Percentiles rank a stretch among this genome's conserved stretches.
Conservation (phyloP, 352 stramenopile species). For the Globisporangium perplexum region DNA sequence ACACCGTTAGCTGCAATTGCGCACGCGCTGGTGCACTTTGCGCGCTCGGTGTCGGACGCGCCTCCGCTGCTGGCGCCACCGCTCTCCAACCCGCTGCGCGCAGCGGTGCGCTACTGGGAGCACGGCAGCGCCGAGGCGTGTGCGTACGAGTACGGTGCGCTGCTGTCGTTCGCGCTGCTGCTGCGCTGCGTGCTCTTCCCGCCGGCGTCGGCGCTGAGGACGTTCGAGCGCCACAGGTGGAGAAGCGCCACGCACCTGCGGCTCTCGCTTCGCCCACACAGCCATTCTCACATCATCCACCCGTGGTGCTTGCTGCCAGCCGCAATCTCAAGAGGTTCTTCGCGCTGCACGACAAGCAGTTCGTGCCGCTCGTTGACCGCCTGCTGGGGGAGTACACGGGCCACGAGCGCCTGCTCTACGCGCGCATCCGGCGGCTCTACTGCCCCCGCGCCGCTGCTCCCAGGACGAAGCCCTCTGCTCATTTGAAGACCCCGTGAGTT, state of each 20-base stretch:
- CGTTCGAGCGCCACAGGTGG: slow-evolving; percentile 29
- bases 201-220: slow-evolving; percentile 26
- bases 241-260: too few species aligned
- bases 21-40: slow-evolving; percentile 12
- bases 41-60: slow-evolving; percentile 1
- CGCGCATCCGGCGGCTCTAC: slow-evolving; percentile 40
- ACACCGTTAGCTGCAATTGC: background rate
- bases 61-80: slow-evolving; percentile 7
- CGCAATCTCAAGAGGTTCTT: slow-evolving; percentile 41
- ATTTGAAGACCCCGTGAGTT: slow-evolving; percentile 5
- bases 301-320: slow-evolving; percentile 10
- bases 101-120: slow-evolving; percentile 7
- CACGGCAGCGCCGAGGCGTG: slow-evolving; percentile 2
- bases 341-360: slow-evolving; percentile 34
- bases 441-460: background rate
- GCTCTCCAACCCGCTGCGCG: background rate
- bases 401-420: slow-evolving; percentile 50
- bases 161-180: slow-evolving; percentile 28
- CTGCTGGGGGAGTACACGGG: slow-evolving; percentile 46
- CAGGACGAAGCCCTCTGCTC: background rate
- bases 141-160: slow-evolving; percentile 20
- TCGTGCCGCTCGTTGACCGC: slow-evolving; percentile 27
- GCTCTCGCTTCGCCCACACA: too few species aligned
- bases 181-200: slow-evolving; percentile 33
- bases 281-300: too few species aligned